Evolutionary conservation across 2,329 filamentous ascomycete species (phyloP).

Genomic region (Penicillium sp.): DNA sequence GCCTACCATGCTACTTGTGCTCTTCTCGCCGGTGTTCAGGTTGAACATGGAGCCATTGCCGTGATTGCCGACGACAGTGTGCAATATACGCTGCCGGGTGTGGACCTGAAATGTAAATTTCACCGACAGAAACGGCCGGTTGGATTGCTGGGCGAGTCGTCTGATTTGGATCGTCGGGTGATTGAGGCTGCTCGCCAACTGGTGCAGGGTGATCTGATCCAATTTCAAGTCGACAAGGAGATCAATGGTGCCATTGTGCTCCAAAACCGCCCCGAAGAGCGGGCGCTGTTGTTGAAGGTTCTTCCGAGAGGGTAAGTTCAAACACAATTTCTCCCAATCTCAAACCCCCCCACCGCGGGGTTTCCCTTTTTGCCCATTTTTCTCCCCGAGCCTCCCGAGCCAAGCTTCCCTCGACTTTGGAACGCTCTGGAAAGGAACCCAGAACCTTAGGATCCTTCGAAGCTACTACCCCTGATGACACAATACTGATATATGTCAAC

Average conservation of each 20-base stretch:
- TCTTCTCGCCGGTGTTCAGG: constrained; percentile 85
- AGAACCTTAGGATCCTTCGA: too few species aligned
- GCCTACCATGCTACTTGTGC: constrained; percentile 96
- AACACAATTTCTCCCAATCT: constrained; percentile 10
- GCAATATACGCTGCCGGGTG: constrained; percentile 88
- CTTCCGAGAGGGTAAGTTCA: constrained; percentile 77
- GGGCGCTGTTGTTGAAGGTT: constrained; percentile 77
- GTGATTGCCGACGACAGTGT: constrained; percentile 88
- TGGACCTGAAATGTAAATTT: constrained; percentile 93
- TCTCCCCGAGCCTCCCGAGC: constrained; percentile 13
- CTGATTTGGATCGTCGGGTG: constrained; percentile 73
- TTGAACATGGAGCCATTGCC: constrained; percentile 83
- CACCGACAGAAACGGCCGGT: constrained; percentile 87
- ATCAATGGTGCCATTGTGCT: constrained; percentile 89
- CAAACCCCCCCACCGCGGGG: constrained; percentile 10
- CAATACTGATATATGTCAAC: constrained; percentile 39
- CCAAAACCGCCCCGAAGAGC: constrained; percentile 78
- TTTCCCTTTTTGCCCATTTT: constrained; percentile 5
- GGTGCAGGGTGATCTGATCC: constrained; percentile 75
- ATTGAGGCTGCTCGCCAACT: constrained; percentile 70
- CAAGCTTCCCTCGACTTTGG: neutral
- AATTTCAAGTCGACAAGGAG: constrained; percentile 82
- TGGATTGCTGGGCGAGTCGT: constrained; percentile 67
- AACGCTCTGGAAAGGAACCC: neutral
- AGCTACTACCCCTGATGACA: too few species aligned